Base-by-base conservation (phyloP, 495 filamentous ascomycete species). In the Chaetomium fimeti region DNA sequence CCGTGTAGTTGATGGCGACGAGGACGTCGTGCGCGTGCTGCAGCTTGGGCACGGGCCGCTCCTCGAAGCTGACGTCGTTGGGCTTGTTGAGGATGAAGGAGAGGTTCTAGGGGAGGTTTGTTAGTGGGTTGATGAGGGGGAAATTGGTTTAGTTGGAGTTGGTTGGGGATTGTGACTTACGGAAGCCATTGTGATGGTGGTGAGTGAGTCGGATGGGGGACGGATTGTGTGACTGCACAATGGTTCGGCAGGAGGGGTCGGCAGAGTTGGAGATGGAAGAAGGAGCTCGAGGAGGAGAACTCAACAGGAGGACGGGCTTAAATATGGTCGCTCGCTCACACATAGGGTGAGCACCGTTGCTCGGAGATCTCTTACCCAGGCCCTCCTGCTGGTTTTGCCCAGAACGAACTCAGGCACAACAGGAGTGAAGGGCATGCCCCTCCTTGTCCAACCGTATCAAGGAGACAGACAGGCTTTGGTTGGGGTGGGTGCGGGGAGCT, bases 41-140 rank as follows among this genome's bases (percentile, higher is more conserved):
- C 64, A 94, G 76, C 47, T 83, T 78, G 8, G 92, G 92, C 52
- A 91, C 73, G 0, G 92, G 91, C 18, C 86, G 85, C 67, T 92
- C 88, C 78, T 89, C 87, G 75, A 88, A 93, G 54, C 77, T 76
- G 66, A 95, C 88, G 63, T 86, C 81, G 75, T 86, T 82, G 66
- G 86, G 79, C 61, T 88, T 87, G 75, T 91, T 85, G 64, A 96
- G 85, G 70, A 95, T 78, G 78, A 95, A 96, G 57, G 92, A 95
- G 62, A 89, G 87, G 79, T 96, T 96, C 90, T 96, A 57, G 5
- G 36, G 22, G 48, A 1, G 32, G 32, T 5, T 36, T 6, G 88
- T 69, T 51, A 66, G 64, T 40, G 20, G 32, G 22, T 11, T 36
- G 27, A 40, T 8, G 1, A 49, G n/a, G n/a, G n/a, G n/a, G n/a